Evolutionary conservation across 345 rosid species (phyloP), one percentile per base, ranked within the genome.

Genomic region (Populus nigra): DNA sequence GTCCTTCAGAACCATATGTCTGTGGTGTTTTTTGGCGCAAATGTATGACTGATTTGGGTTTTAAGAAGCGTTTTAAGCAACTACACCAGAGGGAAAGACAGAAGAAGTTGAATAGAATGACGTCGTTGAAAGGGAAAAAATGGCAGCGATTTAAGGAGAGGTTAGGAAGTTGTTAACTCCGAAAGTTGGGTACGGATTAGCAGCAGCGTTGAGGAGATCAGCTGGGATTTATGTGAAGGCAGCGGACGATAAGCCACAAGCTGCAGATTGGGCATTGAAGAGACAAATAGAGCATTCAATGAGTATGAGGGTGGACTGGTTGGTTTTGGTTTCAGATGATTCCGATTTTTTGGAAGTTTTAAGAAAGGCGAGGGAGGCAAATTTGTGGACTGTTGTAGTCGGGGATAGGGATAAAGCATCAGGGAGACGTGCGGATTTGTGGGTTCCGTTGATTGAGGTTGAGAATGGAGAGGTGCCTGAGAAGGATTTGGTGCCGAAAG

Each of bases 251-350:
- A 93, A 93, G 85, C 98, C 99, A 0, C 99, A 95, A 74, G 98
- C 98, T 1, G 97, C 99, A 27, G 98, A 95, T 83, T 95, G 97
- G 99, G 96, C 97, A 7, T 80, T 95, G 89, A 95, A 93, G 89
- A 89, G 89, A 79, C 99, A 95, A 82, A 93, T 95, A 87, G 89
- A 87, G 74, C 97, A 92, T 82, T 93, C 97, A 0, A 91, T 93
- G 99, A 93, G 88, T 15, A 83, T 93, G 69, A 93, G 98, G 55
- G 85, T 93, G 66, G 97, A 95, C 75, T 93, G 97, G 98, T 72
- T 95, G 85, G 79, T 95, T 38, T 72, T 95, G 86, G 93, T 95
- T 3, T 91, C 98, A 5, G 99, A 91, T 81, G 98, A 95, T 83
- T 90, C 88, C 36, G 99, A 93, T 73, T 95, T 95, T 65, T 69